A percentile compares a stretch with the other conserved stretches of the same genome.
Evolutionary conservation across 2,329 filamentous ascomycete genomes (phyloP).

Genomic region (Aspergillus quadricinctus): DNA sequence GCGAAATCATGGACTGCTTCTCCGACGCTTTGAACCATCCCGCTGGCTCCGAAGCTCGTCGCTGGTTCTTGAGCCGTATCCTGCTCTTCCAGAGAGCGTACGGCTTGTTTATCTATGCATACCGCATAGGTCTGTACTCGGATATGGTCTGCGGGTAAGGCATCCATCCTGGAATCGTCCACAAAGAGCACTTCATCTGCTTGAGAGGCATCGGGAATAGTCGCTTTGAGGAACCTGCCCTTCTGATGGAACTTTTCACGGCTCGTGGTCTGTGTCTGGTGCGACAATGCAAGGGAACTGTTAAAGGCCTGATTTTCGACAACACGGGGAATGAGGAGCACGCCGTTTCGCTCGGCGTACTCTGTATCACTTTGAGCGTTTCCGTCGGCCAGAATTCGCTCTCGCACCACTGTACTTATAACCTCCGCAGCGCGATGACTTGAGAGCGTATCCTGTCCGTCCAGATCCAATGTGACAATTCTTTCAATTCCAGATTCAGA

Average conservation of each 20-base stretch:
- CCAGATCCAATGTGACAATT: conserved; percentile 23
- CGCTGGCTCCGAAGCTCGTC: conserved; percentile 16
- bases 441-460: conserved; percentile 6
- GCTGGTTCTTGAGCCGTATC: not conserved
- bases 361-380: conserved; percentile 17
- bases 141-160: conserved; percentile 19
- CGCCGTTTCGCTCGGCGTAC: conserved; percentile 19
- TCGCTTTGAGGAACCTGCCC: conserved; percentile 6
- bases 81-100: conserved; percentile 1
- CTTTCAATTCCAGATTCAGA: conserved; percentile 19
- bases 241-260: conserved; percentile 12
- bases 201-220: not conserved
- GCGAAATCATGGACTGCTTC: conserved; percentile 9
- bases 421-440: conserved; percentile 3
- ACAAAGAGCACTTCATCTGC: conserved; percentile 7
- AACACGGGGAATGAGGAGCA: conserved; percentile 21
- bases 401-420: conserved; percentile 10
- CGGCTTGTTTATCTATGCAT: conserved; percentile 27
- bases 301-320: conserved; percentile 12
- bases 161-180: not conserved
- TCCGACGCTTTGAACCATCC: conserved; percentile 17
- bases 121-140: conserved; percentile 31
- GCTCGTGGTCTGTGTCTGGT: not conserved
- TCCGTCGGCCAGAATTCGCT: conserved; percentile 4
- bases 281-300: not conserved